Conservation (phyloP, 257 asterid genomes). For the Coffea eugenioides region DNA sequence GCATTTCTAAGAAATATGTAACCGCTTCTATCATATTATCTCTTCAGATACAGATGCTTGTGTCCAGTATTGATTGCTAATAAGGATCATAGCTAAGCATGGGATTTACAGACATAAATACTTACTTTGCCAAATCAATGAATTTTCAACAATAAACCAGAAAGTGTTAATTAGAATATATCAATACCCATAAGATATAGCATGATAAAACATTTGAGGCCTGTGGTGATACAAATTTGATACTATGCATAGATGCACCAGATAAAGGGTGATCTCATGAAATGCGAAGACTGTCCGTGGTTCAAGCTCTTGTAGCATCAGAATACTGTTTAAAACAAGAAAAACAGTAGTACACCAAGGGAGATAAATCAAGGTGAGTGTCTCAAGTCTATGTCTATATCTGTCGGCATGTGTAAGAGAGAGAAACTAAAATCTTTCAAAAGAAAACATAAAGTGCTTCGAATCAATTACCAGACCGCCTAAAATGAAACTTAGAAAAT, state of each 20-base stretch:
- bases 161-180: background rate
- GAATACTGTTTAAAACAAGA: background rate
- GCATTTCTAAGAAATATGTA: background rate
- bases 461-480: background rate
- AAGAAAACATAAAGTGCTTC: background rate
- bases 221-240: background rate
- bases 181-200: background rate
- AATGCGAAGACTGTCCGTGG: background rate
- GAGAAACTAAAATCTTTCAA: background rate
- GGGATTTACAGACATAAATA: background rate
- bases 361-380: background rate
- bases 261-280: background rate
- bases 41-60: background rate
- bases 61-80: background rate
- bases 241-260: background rate
- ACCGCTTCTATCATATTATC: background rate
- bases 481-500: background rate
- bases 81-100: background rate
- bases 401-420: background rate
- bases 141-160: background rate
- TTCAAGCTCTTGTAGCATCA: background rate
- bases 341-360: background rate
- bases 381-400: background rate
- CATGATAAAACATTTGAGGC: background rate
- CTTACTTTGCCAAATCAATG: background rate